Conservation (phyloP, 2,329 filamentous ascomycete species). For the Colletotrichum abscissum region DNA sequence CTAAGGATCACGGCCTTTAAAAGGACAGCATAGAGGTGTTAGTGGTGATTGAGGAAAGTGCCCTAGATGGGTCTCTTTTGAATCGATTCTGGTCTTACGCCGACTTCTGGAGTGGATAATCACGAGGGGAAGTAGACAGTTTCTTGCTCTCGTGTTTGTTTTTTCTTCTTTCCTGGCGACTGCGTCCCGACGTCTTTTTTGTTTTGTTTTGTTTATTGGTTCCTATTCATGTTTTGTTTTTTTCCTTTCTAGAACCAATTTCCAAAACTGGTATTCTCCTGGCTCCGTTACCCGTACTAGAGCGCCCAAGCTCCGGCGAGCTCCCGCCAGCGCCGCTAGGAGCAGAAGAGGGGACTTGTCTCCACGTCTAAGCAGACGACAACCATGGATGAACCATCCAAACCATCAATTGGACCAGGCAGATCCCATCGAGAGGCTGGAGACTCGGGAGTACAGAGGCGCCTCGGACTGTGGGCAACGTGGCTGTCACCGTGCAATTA, state of each 20-base stretch:
- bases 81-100: not conserved
- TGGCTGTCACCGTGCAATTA: not conserved
- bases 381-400: slow-evolving; percentile 26
- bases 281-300: not conserved
- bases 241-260: not conserved
- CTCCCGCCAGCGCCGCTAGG: not conserved
- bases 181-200: not conserved
- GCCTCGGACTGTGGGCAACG: not conserved
- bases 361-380: not conserved
- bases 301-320: not conserved
- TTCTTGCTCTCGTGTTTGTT: slow-evolving; percentile 9
- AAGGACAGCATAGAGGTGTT: too few species aligned
- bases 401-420: not conserved
- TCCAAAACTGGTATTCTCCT: not conserved
- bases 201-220: slow-evolving; percentile 3
- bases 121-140: not conserved
- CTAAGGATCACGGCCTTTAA: not conserved
- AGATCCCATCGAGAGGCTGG: not conserved
- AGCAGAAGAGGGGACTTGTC: not conserved
- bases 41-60: not conserved
- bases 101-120: not conserved
- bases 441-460: not conserved
- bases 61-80: not conserved
- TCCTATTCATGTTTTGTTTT: not conserved
- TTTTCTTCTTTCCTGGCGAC: not conserved